Conservation (phyloP, 306 rosid species). For the Casuarina cunninghamiana region DNA sequence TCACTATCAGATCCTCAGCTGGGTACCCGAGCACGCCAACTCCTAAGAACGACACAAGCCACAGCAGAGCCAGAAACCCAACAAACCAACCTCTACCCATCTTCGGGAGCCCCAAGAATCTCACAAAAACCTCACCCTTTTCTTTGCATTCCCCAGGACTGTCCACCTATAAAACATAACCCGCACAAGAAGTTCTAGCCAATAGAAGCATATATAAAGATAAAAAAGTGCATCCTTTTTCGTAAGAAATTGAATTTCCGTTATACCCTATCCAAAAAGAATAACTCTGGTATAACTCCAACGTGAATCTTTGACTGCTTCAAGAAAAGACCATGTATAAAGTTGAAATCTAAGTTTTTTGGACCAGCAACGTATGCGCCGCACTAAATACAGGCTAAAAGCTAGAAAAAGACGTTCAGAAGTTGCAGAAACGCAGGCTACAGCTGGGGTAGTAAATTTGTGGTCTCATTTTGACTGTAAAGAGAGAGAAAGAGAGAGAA, state of each 20-base stretch:
- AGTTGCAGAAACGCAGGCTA: neutral
- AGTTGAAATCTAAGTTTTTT: slow-evolving; percentile 25
- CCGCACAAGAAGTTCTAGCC: neutral
- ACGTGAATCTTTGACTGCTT: slow-evolving; percentile 47
- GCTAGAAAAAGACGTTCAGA: slow-evolving; percentile 17
- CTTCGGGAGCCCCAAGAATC: slow-evolving; percentile 26
- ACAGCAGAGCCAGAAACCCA: slow-evolving; percentile 30
- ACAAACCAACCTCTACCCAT: slow-evolving; percentile 53
- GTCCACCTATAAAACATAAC: neutral
- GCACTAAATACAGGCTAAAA: neutral
- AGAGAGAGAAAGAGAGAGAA: neutral
- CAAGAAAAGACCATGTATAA: slow-evolving; percentile 25
- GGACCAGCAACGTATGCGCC: slow-evolving; percentile 22
- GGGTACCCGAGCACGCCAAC: slow-evolving; percentile 57
- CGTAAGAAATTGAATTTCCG: neutral
- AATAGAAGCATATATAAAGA: neutral
- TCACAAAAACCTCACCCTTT: slow-evolving; percentile 9
- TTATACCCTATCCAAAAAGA: slow-evolving; percentile 18
- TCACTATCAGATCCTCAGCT: slow-evolving; percentile 67
- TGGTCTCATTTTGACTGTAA: neutral
- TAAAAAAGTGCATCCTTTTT: neutral
- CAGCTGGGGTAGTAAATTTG: slow-evolving; percentile 11
- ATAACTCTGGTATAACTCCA: slow-evolving; percentile 29
- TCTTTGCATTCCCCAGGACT: slow-evolving; percentile 11
- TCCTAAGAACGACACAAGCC: slow-evolving; percentile 6